Percentiles rank a stretch among this genome's conserved stretches.
phyloP scores from a whole-genome alignment of 164 flowering plant genomes.

The Tinospora cordifolia region DNA sequence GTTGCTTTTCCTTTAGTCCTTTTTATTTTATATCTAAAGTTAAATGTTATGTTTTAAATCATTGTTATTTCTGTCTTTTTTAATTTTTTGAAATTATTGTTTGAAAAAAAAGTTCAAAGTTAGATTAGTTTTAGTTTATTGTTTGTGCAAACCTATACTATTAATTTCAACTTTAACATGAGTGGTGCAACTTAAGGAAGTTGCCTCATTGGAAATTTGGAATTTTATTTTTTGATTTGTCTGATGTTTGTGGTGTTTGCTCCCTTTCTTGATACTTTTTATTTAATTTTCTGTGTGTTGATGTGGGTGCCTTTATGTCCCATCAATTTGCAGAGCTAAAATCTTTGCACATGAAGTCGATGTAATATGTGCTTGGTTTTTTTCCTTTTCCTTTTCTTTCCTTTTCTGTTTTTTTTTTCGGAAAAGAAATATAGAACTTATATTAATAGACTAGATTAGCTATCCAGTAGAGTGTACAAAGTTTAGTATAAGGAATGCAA shows the following conservation, averaged over 20 bases:
- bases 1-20: slow-evolving; percentile 25
- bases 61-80: too few species aligned
- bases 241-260: neutral
- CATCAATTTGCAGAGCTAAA: neutral
- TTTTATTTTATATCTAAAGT: neutral
- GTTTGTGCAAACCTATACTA: too few species aligned
- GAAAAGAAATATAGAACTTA: too few species aligned
- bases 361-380: neutral
- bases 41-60: neutral
- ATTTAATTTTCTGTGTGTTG: neutral
- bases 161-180: neutral
- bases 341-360: neutral
- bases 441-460: too few species aligned
- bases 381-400: neutral
- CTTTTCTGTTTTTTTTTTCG: too few species aligned
- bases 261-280: too few species aligned
- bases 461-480: too few species aligned
- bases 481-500: too few species aligned
- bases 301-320: too few species aligned
- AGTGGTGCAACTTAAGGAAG: neutral
- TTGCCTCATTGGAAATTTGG: slow-evolving; percentile 1
- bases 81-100: too few species aligned
- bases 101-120: neutral
- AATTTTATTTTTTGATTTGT: neutral
- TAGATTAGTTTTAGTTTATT: too few species aligned